Conservation (phyloP, 2,329 filamentous ascomycete species). For the Teratosphaeria viscida region DNA sequence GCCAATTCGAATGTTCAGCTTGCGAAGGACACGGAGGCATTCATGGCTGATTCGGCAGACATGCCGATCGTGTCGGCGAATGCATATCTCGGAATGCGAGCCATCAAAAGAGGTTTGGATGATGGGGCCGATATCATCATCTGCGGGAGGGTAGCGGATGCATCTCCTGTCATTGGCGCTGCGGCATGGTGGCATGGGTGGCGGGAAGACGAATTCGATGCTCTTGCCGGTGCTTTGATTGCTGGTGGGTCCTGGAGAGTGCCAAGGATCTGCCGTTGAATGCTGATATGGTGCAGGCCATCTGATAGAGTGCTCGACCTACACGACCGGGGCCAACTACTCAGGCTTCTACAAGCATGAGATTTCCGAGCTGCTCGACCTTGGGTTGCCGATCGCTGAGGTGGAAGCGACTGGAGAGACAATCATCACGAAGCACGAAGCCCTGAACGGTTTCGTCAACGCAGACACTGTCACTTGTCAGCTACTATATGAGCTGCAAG, state of each 20-base stretch:
- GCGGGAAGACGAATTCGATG: slow-evolving; percentile 25
- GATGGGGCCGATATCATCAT: slow-evolving; percentile 32
- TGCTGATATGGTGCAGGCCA: slow-evolving; percentile 28
- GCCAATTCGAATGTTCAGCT: slow-evolving; percentile 13
- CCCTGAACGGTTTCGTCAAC: slow-evolving; percentile 26
- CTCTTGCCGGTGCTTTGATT: slow-evolving; percentile 29
- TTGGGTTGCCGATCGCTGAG: slow-evolving; percentile 23
- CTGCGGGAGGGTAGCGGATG: slow-evolving; percentile 32
- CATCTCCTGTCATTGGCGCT: slow-evolving; percentile 30
- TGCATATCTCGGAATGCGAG: slow-evolving; percentile 34
- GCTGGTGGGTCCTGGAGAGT: slow-evolving; percentile 28
- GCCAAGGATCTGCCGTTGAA: slow-evolving; percentile 25
- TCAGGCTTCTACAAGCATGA: slow-evolving; percentile 33
- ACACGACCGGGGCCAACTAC: slow-evolving; percentile 31
- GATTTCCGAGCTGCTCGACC: slow-evolving; percentile 27
- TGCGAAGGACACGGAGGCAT: slow-evolving; percentile 12
- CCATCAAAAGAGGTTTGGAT: slow-evolving; percentile 29
- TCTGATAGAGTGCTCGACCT: slow-evolving; percentile 23
- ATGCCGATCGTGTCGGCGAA: slow-evolving; percentile 18
- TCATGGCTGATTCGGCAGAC: slow-evolving; percentile 8
- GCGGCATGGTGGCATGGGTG: slow-evolving; percentile 35
- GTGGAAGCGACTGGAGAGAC: slow-evolving; percentile 22
- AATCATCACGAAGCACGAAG: slow-evolving; percentile 25
- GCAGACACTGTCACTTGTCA: slow-evolving; percentile 43
- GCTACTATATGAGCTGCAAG: slow-evolving; percentile 44